A percentile compares a stretch with the other conserved stretches of the same genome.
Evolutionary conservation across 176 grass and related monocot species (phyloP).

Genomic region (Saccharum spontaneum): DNA sequence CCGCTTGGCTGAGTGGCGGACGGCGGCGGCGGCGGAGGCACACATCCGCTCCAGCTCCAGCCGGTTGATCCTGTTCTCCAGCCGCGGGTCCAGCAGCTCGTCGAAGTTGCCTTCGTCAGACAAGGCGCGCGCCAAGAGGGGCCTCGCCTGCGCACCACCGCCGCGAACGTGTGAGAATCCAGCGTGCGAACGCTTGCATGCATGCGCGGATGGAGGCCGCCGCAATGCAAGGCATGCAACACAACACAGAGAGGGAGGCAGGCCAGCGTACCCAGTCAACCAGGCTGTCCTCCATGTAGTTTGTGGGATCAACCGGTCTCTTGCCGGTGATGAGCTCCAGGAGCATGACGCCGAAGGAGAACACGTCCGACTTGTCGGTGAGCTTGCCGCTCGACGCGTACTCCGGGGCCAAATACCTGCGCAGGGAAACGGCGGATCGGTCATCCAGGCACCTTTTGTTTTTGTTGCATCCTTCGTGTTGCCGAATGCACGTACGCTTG

Average conservation of each 20-base stretch:
- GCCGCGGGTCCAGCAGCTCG: slow-evolving; percentile 61
- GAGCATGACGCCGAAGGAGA: slow-evolving; percentile 97
- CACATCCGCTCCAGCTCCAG: slow-evolving; percentile 76
- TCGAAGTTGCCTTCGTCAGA: slow-evolving; percentile 41
- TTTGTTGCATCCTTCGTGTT: neutral
- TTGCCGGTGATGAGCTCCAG: slow-evolving; percentile 92
- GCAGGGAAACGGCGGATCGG: neutral
- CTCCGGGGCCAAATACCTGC: slow-evolving; percentile 89
- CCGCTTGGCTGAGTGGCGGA: slow-evolving; percentile 81
- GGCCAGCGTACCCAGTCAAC: slow-evolving; percentile 76
- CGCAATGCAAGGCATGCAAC: neutral
- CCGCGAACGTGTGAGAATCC: neutral
- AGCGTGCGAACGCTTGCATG: neutral
- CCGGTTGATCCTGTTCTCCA: slow-evolving; percentile 60
- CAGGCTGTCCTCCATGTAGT: slow-evolving; percentile 85
- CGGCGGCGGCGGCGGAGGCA: slow-evolving; percentile 72
- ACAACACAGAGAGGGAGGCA: neutral
- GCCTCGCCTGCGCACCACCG: slow-evolving; percentile 54
- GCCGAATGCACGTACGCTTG: neutral
- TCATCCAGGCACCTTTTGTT: neutral
- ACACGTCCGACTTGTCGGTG: slow-evolving; percentile 94
- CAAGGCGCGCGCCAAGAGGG: slow-evolving; percentile 60
- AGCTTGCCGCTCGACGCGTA: slow-evolving; percentile 96
- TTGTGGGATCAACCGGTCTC: slow-evolving; percentile 53
- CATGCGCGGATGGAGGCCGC: neutral